Evolutionary conservation across 371 early-diverging fungal species (phyloP), one percentile per base, ranked within the genome.

Genomic region (Mortierella sp.): DNA sequence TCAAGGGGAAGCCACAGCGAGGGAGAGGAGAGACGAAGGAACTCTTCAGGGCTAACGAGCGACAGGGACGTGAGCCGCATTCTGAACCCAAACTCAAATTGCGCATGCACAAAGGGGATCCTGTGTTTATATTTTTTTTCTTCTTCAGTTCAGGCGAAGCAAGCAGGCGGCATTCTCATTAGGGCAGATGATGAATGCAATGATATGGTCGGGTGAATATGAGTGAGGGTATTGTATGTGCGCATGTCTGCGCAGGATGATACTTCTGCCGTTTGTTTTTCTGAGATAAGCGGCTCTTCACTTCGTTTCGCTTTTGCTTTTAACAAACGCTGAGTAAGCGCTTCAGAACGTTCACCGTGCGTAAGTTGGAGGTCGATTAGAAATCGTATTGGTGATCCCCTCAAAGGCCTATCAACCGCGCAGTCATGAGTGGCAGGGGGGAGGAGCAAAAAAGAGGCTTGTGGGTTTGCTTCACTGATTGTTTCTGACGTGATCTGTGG

Each of bases 401-500:
- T 4, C 1, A 15, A 6, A 7, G 21, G 43, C 43, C 43, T 43
- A 43, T 43, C 43, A 43, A 43, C 8, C 43, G 43, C 43, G 43
- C 43, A 43, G 43, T n/a, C 21, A n/a, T 43, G 43, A n/a, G 39
- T 21, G 27, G 7, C 17, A 4, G 23, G 21, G 21, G 23, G 21
- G 39, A 32, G 11, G n/a, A 55, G 39, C 24, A 9, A 27, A 41
- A 26, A 14, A 30, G 49, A 30, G 50, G 24, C 4, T 50, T 50
- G 21, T 27, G 31, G n/a, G 30, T 14, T 51, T 51, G 51, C 28
- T 51, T 27, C 11, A 17, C 3, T 21, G 39, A 21, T 14, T 4
- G 15, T 9, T 34, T 63, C 70, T 70, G 70, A 62, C 70, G 70
- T 70, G 70, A 70, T 70, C 62, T 32, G 50, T 58, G 63, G 70